Evolutionary conservation across 2,329 filamentous ascomycete species (phyloP).

Genomic region (Akanthomyces lecanii): DNA sequence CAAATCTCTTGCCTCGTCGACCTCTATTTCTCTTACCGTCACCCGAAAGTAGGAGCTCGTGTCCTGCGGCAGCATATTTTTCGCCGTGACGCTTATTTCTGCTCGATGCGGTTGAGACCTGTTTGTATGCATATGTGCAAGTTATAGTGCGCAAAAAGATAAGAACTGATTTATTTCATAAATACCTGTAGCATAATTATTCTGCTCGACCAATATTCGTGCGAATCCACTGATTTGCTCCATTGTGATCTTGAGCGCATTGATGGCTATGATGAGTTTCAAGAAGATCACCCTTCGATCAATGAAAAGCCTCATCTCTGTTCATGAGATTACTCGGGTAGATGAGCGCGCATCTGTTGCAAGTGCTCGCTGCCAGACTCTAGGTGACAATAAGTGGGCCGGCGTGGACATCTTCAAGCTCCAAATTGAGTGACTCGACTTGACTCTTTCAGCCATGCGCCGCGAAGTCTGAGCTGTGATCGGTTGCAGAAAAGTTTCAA

Average conservation of each 20-base stretch:
- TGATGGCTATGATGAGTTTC: too few relatives aligned
- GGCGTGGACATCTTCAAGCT: neutral
- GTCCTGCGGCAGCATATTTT: neutral
- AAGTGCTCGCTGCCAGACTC: neutral
- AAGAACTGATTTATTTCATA: too few relatives aligned
- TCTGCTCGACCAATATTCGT: too few relatives aligned
- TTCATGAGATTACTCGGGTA: too few relatives aligned
- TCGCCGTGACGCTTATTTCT: neutral
- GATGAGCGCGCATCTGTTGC: neutral
- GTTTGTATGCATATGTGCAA: neutral
- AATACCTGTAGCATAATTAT: too few relatives aligned
- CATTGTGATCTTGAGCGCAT: too few relatives aligned
- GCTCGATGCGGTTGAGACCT: too few relatives aligned
- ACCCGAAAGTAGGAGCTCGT: neutral
- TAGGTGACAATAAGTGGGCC: conserved; percentile 10
- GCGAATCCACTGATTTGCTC: too few relatives aligned
- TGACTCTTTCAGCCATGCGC: neutral
- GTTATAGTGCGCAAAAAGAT: neutral
- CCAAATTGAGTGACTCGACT: neutral
- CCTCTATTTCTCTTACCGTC: conserved; percentile 15
- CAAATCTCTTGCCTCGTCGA: neutral
- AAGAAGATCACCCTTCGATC: too few relatives aligned
- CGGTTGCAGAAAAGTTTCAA: neutral
- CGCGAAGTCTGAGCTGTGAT: neutral
- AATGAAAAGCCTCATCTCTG: too few relatives aligned